Percentiles rank a stretch among this genome's conserved stretches.
Conservation (phyloP, 345 rosid genomes). For the Salix exigua region DNA sequence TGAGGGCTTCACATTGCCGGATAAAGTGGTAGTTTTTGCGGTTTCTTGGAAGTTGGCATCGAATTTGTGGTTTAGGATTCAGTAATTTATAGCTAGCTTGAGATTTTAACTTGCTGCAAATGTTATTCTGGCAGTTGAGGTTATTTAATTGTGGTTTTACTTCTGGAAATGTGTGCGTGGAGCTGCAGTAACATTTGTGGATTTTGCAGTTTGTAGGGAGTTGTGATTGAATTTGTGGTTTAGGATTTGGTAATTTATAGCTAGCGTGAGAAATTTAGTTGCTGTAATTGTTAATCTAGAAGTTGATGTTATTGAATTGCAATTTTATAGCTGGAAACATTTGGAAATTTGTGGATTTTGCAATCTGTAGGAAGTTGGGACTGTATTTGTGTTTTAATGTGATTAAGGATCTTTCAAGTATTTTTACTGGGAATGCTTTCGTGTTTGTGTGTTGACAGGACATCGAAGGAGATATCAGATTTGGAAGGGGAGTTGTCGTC, state of each 20-base stretch:
- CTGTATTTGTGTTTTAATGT: background rate
- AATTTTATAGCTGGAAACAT: too few species aligned
- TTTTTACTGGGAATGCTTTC: background rate
- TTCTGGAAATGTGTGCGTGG: background rate
- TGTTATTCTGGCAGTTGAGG: background rate
- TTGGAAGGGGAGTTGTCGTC: conserved; percentile 95
- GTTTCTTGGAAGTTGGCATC: background rate
- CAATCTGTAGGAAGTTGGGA: too few species aligned
- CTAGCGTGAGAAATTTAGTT: too few species aligned
- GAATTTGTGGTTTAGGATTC: background rate
- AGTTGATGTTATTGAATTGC: background rate
- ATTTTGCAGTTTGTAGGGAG: background rate
- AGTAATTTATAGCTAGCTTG: background rate
- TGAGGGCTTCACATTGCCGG: background rate
- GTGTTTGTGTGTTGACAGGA: conserved; percentile 41
- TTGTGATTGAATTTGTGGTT: background rate
- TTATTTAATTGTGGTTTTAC: background rate
- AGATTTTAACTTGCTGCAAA: background rate
- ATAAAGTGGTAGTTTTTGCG: background rate
- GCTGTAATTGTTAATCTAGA: background rate
- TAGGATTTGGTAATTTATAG: background rate
- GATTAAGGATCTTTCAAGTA: background rate
- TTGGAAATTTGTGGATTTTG: too few species aligned
- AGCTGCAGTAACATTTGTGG: background rate
- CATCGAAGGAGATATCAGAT: conserved; percentile 97